A percentile compares a stretch with the other conserved stretches of the same genome.
Evolutionary conservation across 2,329 filamentous ascomycete genomes (phyloP).

Genomic region (Chalaropsis ovoidea): DNA sequence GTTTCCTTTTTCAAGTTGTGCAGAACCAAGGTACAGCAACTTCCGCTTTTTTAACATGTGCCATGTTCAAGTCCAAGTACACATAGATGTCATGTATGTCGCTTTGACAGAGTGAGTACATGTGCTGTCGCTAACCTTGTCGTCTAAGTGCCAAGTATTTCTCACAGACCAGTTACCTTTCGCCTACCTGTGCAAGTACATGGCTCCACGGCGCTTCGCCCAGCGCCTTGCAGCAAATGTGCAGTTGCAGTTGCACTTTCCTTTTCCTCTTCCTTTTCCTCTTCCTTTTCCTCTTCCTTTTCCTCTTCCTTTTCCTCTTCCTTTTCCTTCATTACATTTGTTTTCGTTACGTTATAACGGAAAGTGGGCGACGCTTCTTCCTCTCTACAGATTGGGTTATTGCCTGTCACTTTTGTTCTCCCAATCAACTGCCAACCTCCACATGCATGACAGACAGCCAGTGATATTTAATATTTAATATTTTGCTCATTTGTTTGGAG

Average conservation of each 20-base stretch:
- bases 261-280: too few relatives aligned
- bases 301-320: too few relatives aligned
- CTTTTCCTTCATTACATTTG: too few relatives aligned
- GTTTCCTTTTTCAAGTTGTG: not conserved
- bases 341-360: too few relatives aligned
- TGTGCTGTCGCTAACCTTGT: slow-evolving; percentile 3
- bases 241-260: not conserved
- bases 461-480: too few relatives aligned
- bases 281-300: too few relatives aligned
- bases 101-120: not conserved
- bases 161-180: not conserved
- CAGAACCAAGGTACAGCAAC: too few relatives aligned
- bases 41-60: not conserved
- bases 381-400: not conserved
- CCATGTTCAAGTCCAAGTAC: too few relatives aligned
- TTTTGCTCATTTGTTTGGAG: too few relatives aligned
- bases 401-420: not conserved
- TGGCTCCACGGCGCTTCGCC: not conserved
- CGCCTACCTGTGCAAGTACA: not conserved
- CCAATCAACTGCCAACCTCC: not conserved
- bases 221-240: not conserved
- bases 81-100: not conserved
- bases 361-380: not conserved
- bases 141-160: not conserved
- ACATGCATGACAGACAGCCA: not conserved